A percentile compares a stretch with the other conserved stretches of the same genome.
Conservation (phyloP, 208 protist species). For the Trichomonas gallinae region DNA sequence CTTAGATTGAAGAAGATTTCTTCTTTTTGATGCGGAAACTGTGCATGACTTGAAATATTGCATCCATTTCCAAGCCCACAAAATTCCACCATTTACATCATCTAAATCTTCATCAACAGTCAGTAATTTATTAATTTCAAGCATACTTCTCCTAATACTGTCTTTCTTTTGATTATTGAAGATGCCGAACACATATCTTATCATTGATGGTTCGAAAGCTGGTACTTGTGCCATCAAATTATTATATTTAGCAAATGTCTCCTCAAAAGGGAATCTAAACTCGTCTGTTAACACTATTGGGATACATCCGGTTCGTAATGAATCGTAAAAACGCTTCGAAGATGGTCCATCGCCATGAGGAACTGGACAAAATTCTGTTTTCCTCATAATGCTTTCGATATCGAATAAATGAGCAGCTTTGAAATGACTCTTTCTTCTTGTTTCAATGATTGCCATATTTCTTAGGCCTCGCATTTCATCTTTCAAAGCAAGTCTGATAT, state of each 20-base stretch:
- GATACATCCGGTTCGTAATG: neutral
- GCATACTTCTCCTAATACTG: neutral
- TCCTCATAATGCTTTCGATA: neutral
- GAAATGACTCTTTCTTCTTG: neutral
- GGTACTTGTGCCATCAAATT: neutral
- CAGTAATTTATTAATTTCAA: neutral
- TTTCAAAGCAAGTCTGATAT: neutral
- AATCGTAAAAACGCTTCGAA: neutral
- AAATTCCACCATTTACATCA: neutral
- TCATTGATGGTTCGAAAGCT: neutral
- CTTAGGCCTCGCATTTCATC: neutral
- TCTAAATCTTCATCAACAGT: neutral
- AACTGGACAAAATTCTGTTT: neutral
- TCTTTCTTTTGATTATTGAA: neutral
- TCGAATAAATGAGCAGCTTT: neutral
- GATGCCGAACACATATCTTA: neutral
- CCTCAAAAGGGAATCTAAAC: neutral
- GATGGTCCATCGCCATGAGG: neutral
- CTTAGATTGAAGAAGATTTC: neutral
- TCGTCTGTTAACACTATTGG: neutral
- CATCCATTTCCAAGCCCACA: neutral
- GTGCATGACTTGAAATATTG: neutral
- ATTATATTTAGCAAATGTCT: neutral
- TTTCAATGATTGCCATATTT: neutral
- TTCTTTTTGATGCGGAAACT: neutral